These are phyloP conservation scores for Parietaria judaica DNA, from an alignment of 306 rosid species.

Conservation along the genomic window DNA sequence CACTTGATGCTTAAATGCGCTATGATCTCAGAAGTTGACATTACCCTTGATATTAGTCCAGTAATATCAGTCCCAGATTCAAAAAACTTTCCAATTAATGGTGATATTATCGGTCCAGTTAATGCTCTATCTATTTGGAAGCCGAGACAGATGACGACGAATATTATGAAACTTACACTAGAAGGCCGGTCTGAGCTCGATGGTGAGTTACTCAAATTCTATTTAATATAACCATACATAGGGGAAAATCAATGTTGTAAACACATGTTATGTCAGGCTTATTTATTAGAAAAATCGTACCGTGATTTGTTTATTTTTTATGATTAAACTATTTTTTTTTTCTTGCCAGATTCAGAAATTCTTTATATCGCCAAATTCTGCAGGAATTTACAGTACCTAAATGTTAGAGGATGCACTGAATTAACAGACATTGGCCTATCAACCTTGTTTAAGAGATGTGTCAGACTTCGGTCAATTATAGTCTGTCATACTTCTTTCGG, in stretches of 20 bases:
- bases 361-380: constrained; percentile 45
- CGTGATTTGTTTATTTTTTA: neutral
- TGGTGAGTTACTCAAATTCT: constrained; percentile 40
- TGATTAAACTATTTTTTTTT: neutral
- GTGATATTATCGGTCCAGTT: constrained; percentile 19
- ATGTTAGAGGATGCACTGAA: constrained; percentile 59
- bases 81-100: constrained; percentile 23
- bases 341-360: constrained; percentile 51
- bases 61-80: constrained; percentile 43
- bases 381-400: constrained; percentile 47
- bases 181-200: constrained; percentile 69
- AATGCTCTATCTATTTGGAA: constrained; percentile 24
- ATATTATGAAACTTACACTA: constrained; percentile 51
- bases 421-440: constrained; percentile 70
- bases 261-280: too few species aligned
- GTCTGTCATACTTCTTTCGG: constrained; percentile 69
- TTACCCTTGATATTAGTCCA: constrained; percentile 61
- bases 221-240: neutral
- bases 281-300: too few species aligned
- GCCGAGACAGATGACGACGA: constrained; percentile 30
- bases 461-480: constrained; percentile 46
- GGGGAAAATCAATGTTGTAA: neutral
- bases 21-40: constrained; percentile 50
- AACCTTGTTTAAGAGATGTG: constrained; percentile 35
- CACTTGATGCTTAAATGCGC: constrained; percentile 45